Conservation (phyloP, 2,329 filamentous ascomycete genomes). For the Verticillium tricorpus region DNA sequence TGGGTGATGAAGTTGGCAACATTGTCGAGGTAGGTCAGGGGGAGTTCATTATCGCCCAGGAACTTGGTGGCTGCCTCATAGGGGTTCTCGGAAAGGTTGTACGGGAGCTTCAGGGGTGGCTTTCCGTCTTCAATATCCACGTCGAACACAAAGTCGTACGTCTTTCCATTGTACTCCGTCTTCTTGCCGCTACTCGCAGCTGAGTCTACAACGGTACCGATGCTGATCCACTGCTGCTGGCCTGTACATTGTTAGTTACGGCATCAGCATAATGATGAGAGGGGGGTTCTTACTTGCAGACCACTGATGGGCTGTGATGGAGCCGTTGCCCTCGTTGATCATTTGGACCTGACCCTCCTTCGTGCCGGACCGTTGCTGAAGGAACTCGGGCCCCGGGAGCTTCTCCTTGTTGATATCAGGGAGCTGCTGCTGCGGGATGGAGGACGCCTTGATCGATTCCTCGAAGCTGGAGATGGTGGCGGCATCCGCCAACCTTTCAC, state of each 20-base stretch:
- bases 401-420: conserved; percentile 87
- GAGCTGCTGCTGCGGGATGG: conserved; percentile 83
- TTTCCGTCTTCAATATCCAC: conserved; percentile 95
- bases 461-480: conserved; percentile 71
- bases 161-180: conserved; percentile 72
- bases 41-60: conserved; percentile 81
- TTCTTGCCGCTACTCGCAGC: conserved; percentile 79
- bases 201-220: conserved; percentile 92
- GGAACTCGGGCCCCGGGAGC: conserved; percentile 81
- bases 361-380: conserved; percentile 77
- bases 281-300: conserved; percentile 44
- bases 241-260: conserved; percentile 21
- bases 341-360: conserved; percentile 96
- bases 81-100: conserved; percentile 86
- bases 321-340: conserved; percentile 78
- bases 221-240: conserved; percentile 73
- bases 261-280: no score
- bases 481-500: conserved; percentile 64
- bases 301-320: conserved; percentile 85
- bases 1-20: conserved; percentile 88
- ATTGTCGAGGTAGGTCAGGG: conserved; percentile 82
- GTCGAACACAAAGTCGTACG: conserved; percentile 95
- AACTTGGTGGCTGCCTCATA: conserved; percentile 92
- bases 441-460: conserved; percentile 73
- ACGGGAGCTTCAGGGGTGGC: conserved; percentile 88